Conservation (phyloP, 116 monocot species). For the Cymodocea nodosa region DNA sequence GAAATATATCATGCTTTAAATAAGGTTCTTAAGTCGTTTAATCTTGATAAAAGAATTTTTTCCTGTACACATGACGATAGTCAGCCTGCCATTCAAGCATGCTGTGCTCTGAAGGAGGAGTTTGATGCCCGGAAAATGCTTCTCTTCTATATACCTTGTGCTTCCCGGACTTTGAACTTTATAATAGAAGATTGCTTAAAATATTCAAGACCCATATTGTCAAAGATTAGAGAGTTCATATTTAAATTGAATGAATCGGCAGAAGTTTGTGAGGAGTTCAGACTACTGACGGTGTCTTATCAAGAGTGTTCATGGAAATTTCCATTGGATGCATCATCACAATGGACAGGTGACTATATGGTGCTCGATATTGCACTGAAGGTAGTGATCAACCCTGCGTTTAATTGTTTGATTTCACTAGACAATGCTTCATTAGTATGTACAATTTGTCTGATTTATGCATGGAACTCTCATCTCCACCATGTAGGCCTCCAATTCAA, state of each 20-base stretch:
- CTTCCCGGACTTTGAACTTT: conserved; percentile 48
- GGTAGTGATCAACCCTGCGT: conserved; percentile 23
- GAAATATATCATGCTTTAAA: conserved; percentile 46
- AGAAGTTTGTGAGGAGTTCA: conserved; percentile 62
- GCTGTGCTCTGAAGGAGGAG: conserved; percentile 58
- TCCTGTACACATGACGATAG: conserved; percentile 64
- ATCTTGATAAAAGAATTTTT: conserved; percentile 52
- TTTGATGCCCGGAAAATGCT: conserved; percentile 39
- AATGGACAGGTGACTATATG: conserved; percentile 64
- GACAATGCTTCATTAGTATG: not conserved
- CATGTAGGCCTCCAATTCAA: conserved; percentile 58
- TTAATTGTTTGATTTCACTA: not conserved
- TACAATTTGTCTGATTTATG: not conserved
- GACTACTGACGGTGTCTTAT: conserved; percentile 39
- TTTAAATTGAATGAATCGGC: conserved; percentile 38
- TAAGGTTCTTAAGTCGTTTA: conserved; percentile 36
- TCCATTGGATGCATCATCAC: conserved; percentile 70
- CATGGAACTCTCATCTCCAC: not conserved
- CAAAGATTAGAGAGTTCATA: conserved; percentile 64
- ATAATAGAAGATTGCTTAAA: conserved; percentile 65
- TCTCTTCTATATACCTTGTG: conserved; percentile 71
- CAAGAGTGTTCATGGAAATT: conserved; percentile 75
- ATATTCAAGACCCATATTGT: conserved; percentile 40
- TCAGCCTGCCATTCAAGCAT: conserved; percentile 54
- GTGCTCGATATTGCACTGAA: conserved; percentile 75